These are phyloP conservation scores for Diaporthe sp. DNA, from an alignment of 2,329 filamentous ascomycete species.

Conservation along the genomic window DNA sequence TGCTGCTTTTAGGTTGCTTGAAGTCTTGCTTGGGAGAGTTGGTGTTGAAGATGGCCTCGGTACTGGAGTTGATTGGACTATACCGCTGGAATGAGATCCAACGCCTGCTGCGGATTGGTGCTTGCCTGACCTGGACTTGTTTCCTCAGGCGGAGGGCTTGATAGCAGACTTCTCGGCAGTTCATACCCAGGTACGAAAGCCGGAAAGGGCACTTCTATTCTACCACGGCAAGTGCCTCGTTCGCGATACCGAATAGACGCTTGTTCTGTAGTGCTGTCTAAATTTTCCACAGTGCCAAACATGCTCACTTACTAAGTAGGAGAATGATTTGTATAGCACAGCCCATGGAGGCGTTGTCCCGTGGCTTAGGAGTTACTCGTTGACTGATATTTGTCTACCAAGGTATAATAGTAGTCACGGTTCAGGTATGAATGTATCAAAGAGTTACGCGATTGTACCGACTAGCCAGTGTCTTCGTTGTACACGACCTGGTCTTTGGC, in stretches of 20 bases:
- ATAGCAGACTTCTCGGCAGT: not conserved
- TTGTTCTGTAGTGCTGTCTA: not conserved
- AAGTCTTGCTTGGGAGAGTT: constrained; percentile 34
- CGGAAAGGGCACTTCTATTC: not conserved
- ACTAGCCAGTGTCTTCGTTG: too few species aligned
- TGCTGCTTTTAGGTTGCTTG: constrained; percentile 32
- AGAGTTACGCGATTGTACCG: too few species aligned
- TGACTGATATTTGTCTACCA: not conserved
- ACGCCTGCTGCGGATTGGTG: not conserved
- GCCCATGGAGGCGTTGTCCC: too few species aligned
- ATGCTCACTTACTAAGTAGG: not conserved
- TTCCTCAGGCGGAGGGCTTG: not conserved
- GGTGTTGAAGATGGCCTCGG: constrained; percentile 31
- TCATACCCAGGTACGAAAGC: not conserved
- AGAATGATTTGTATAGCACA: not conserved
- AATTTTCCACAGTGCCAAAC: not conserved
- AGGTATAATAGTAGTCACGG: not conserved
- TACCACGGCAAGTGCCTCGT: not conserved
- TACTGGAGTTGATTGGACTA: constrained; percentile 9
- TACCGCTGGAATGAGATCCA: not conserved
- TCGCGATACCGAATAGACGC: not conserved
- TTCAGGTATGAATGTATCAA: not conserved
- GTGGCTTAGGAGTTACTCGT: not conserved
- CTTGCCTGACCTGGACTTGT: not conserved
- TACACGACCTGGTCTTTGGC: not conserved